These are phyloP conservation scores for Macrotyloma uniflorum DNA, from an alignment of 306 rosid genomes.

Conservation along the genomic window DNA sequence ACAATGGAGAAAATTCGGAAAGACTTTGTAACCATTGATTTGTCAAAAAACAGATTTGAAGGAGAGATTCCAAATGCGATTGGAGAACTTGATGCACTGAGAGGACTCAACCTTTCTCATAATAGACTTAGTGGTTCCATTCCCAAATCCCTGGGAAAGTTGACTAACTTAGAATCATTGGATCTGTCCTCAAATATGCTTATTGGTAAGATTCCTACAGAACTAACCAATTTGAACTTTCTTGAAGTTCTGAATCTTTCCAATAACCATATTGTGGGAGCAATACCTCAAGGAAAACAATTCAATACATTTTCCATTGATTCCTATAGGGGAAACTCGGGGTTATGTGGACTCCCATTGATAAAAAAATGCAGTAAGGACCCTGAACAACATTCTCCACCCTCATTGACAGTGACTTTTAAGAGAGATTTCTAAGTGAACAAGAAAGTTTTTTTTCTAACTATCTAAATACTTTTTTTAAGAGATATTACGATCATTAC, in stretches of 20 bases:
- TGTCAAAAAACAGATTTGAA: conserved; percentile 41
- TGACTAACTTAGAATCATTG: conserved; percentile 42
- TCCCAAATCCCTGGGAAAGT: conserved; percentile 36
- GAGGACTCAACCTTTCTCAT: conserved; percentile 38
- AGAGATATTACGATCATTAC: too few relatives aligned
- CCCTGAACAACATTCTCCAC: background rate
- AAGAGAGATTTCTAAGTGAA: background rate
- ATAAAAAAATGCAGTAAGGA: conserved; percentile 4
- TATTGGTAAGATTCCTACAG: conserved; percentile 8
- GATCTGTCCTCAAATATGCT: conserved; percentile 51
- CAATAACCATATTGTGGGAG: conserved; percentile 32
- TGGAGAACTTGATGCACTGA: conserved; percentile 34
- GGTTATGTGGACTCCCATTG: conserved; percentile 44
- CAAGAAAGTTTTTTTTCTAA: too few relatives aligned
- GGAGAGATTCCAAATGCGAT: conserved; percentile 46
- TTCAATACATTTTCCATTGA: conserved; percentile 40
- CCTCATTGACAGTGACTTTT: background rate
- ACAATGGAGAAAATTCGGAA: background rate
- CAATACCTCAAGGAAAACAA: conserved; percentile 50
- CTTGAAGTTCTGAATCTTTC: conserved; percentile 42
- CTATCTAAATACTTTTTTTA: too few relatives aligned
- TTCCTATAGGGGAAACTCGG: conserved; percentile 42
- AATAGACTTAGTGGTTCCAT: conserved; percentile 41
- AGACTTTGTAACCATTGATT: conserved; percentile 31
- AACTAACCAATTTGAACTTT: conserved; percentile 12